A percentile compares a stretch with the other conserved stretches of the same genome.
phyloP scores from a whole-genome alignment of 352 stramenopile species.

The Hyaloperonospora brassicae region DNA sequence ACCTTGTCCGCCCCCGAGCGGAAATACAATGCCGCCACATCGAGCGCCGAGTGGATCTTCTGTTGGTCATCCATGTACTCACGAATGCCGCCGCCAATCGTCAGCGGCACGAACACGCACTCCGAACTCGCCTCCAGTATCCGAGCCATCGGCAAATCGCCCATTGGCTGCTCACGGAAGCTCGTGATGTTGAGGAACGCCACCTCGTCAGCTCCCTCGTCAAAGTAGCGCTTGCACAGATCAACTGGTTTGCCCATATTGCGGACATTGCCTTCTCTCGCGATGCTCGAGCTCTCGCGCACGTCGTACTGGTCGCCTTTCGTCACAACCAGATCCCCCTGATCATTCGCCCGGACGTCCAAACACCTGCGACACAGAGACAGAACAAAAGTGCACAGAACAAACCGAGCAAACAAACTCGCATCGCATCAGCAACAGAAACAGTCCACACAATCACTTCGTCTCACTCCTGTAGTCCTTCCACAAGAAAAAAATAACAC shows the following conservation, averaged over 20 bases:
- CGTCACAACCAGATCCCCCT: constrained; percentile 95
- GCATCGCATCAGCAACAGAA: neutral
- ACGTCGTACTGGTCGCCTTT: constrained; percentile 99
- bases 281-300: constrained; percentile 71
- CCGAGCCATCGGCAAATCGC: constrained; percentile 94
- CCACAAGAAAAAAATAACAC: neutral
- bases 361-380: constrained; percentile 66
- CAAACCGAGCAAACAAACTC: constrained; percentile 1
- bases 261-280: constrained; percentile 86
- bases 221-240: constrained; percentile 92
- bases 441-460: too few species aligned
- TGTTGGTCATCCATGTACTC: constrained; percentile 90
- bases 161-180: constrained; percentile 94
- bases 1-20: constrained; percentile 97
- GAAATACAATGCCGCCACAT: constrained; percentile 96
- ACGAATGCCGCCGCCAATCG: constrained; percentile 95
- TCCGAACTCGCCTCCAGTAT: constrained; percentile 93
- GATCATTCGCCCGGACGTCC: constrained; percentile 94
- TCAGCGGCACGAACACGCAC: constrained; percentile 96
- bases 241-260: constrained; percentile 97
- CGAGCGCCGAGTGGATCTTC: constrained; percentile 85
- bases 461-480: too few species aligned
- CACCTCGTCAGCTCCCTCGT: constrained; percentile 95
- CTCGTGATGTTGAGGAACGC: constrained; percentile 99
- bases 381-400: constrained; percentile 6